Conservation (phyloP, 345 rosid genomes). For the Stellera chamaejasme region DNA sequence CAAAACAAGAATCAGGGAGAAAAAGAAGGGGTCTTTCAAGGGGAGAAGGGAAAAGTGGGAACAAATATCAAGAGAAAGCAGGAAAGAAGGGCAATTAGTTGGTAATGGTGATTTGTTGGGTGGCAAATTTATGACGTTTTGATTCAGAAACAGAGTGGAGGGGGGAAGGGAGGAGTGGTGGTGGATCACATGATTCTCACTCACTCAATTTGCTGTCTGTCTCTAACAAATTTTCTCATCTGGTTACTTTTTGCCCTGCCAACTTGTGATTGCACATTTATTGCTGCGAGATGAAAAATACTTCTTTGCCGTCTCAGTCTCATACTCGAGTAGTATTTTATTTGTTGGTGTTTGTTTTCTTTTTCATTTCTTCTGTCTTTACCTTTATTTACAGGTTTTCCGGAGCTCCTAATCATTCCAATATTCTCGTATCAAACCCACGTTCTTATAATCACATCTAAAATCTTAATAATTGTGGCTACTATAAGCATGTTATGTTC, state of each 20-base stretch:
- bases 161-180: conserved; percentile 19
- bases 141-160: conserved; percentile 3
- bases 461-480: no score
- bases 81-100: background rate
- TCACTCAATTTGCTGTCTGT: conserved; percentile 14
- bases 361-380: no score
- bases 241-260: conserved; percentile 1
- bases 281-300: no score
- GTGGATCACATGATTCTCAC: conserved; percentile 63
- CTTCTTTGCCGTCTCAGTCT: no score
- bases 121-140: conserved; percentile 21
- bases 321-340: no score
- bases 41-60: background rate
- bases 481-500: no score
- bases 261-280: conserved; percentile 2
- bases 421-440: no score
- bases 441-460: no score
- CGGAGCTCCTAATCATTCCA: no score
- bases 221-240: conserved; percentile 3
- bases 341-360: no score
- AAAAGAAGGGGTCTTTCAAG: background rate
- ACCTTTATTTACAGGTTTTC: no score
- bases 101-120: conserved; percentile 16
- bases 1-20: conserved; percentile 1
- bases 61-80: background rate